These are phyloP conservation scores for Tephrocybe sp. DNA, from an alignment of 768 basidiomycete genomes.

Conservation along the genomic window DNA sequence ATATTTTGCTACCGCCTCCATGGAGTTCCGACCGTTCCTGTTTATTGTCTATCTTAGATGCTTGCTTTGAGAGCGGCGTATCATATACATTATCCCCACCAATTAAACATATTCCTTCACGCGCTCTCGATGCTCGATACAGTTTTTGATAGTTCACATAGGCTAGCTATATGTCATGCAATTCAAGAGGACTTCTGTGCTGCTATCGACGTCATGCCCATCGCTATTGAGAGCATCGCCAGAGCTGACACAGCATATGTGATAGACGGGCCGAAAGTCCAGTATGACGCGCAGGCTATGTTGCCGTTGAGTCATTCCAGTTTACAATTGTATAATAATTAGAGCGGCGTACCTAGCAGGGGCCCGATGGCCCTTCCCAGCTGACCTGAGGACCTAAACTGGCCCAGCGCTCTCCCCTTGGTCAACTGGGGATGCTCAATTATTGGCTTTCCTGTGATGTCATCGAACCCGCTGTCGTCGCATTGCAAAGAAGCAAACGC, in stretches of 20 bases:
- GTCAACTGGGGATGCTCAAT: constrained; percentile 67
- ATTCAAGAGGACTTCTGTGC: constrained; percentile 31
- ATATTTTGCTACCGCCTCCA: neutral
- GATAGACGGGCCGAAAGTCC: constrained; percentile 80
- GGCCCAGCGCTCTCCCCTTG: constrained; percentile 82
- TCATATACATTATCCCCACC: constrained; percentile 7
- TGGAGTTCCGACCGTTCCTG: constrained; percentile 1
- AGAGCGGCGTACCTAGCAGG: constrained; percentile 64
- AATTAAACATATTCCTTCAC: constrained; percentile 4
- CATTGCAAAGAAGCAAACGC: constrained; percentile 90
- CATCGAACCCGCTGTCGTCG: constrained; percentile 64
- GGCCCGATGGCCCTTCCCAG: constrained; percentile 93
- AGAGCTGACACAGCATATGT: constrained; percentile 70
- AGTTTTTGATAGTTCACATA: no score
- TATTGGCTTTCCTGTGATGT: constrained; percentile 53
- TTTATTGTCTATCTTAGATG: constrained; percentile 14
- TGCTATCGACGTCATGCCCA: constrained; percentile 54
- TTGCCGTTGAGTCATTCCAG: constrained; percentile 18
- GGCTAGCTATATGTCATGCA: constrained; percentile 15
- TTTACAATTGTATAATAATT: constrained; percentile 13
- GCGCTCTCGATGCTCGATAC: neutral
- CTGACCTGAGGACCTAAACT: constrained; percentile 92
- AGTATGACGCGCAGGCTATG: constrained; percentile 82
- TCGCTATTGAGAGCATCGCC: constrained; percentile 63
- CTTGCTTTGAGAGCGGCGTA: constrained; percentile 17